Evolutionary conservation across 176 grass and related monocot species (phyloP).

Genomic region (Stipa capillata): DNA sequence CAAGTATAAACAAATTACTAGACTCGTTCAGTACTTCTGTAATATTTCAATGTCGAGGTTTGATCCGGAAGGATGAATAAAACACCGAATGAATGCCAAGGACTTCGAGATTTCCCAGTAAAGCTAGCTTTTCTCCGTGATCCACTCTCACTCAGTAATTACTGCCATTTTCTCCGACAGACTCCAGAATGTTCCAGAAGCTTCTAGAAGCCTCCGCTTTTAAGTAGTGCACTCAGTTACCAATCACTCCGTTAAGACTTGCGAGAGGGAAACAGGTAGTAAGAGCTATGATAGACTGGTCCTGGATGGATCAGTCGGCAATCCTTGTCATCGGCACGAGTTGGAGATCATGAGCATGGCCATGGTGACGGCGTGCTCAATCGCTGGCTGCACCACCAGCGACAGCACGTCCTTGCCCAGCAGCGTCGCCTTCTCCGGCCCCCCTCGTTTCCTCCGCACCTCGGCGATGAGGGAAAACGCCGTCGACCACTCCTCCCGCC

Average conservation of each 20-base stretch:
- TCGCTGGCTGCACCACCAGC: constrained; percentile 26
- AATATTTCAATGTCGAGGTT: background rate
- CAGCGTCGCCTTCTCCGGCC: constrained; percentile 17
- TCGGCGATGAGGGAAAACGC: constrained; percentile 41
- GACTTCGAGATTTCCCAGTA: background rate
- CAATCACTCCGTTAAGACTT: too few species aligned
- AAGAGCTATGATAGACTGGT: too few species aligned
- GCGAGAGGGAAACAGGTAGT: too few species aligned
- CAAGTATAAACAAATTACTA: too few species aligned
- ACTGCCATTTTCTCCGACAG: background rate
- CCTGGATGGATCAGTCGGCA: too few species aligned
- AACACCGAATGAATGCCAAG: background rate
- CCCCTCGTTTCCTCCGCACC: constrained; percentile 38
- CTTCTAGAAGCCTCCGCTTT: too few species aligned
- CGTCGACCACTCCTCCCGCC: constrained; percentile 8
- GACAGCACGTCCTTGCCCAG: constrained; percentile 54
- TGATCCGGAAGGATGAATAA: background rate
- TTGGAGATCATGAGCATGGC: constrained; percentile 57
- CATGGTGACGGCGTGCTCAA: constrained; percentile 61
- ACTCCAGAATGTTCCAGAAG: background rate
- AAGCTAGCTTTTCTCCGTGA: background rate
- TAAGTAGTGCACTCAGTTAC: too few species aligned
- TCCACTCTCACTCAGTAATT: too few species aligned
- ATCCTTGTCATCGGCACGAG: constrained; percentile 17
- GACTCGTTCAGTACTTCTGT: background rate